Evolutionary conservation across 352 stramenopile genomes (phyloP).

Genomic region (Hyaloperonospora brassicae): DNA sequence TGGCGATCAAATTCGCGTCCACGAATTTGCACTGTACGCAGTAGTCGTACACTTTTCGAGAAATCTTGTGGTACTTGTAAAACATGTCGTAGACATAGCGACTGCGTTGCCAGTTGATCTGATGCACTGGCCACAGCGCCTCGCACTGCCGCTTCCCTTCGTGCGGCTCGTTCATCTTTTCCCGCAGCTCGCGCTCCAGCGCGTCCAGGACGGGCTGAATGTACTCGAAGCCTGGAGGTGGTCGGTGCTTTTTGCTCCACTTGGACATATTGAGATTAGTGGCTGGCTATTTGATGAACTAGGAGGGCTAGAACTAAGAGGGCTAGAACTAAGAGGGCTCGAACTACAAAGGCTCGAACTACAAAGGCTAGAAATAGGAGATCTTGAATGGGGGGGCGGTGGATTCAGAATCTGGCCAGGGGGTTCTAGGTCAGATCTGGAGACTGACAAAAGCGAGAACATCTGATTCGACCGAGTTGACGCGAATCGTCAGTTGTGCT

Average conservation of each 20-base stretch:
- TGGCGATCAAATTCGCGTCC: conserved; percentile 96
- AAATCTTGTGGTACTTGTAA: conserved; percentile 95
- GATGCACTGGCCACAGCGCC: conserved; percentile 96
- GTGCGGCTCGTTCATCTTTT: conserved; percentile 97
- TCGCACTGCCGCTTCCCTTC: conserved; percentile 96
- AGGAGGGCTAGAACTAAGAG: too few relatives aligned
- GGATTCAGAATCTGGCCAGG: too few relatives aligned
- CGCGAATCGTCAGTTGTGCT: too few relatives aligned
- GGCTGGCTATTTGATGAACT: too few relatives aligned
- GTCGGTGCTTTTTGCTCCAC: conserved; percentile 79
- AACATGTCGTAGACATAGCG: conserved; percentile 99
- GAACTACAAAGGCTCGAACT: too few relatives aligned
- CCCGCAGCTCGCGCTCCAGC: conserved; percentile 94
- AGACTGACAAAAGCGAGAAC: too few relatives aligned
- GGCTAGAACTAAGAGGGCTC: too few relatives aligned
- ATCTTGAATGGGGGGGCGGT: too few relatives aligned
- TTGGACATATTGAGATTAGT: conserved; percentile 57
- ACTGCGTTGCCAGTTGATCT: conserved; percentile 98
- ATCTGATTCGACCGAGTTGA: too few relatives aligned
- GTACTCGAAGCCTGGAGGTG: conserved; percentile 91
- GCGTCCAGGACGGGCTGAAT: conserved; percentile 93
- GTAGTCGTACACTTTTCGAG: conserved; percentile 95
- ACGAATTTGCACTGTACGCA: conserved; percentile 92
- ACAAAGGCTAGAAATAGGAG: too few relatives aligned
- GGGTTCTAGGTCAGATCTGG: too few relatives aligned